A percentile compares a stretch with the other conserved stretches of the same genome.
Evolutionary conservation across 805 yeast species (phyloP).

Genomic region (Ogataea degrootiae): DNA sequence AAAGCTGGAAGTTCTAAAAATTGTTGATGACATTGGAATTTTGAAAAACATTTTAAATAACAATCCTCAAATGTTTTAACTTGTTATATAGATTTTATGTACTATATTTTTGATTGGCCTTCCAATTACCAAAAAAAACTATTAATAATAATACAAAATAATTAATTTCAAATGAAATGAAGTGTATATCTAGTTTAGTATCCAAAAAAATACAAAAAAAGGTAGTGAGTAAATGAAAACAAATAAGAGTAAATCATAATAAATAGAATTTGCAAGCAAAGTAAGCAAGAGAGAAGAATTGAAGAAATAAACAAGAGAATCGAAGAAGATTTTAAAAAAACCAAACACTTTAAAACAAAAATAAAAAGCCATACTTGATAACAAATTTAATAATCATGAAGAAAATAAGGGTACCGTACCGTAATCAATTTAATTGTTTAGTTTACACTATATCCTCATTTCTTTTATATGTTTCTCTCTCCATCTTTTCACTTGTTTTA

Average conservation of each 20-base stretch:
- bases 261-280: background rate
- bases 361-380: background rate
- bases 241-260: background rate
- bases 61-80: slow-evolving; percentile 1
- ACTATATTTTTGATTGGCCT: too few relatives aligned
- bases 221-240: background rate
- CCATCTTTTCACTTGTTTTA: slow-evolving; percentile 18
- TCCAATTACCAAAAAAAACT: too few relatives aligned
- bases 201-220: background rate
- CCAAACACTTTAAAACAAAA: too few relatives aligned
- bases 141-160: background rate
- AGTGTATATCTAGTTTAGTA: background rate
- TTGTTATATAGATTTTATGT: background rate
- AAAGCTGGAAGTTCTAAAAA: slow-evolving; percentile 23
- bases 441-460: slow-evolving; percentile 8
- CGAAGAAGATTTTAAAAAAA: background rate
- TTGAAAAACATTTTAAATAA: slow-evolving; percentile 20
- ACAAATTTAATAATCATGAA: background rate
- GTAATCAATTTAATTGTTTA: too few relatives aligned
- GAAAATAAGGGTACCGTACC: background rate
- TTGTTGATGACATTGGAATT: slow-evolving; percentile 24
- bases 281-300: background rate
- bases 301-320: background rate
- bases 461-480: slow-evolving; percentile 16
- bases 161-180: background rate